A percentile compares a stretch with the other conserved stretches of the same genome.
Conservation (phyloP, 2,329 filamentous ascomycete genomes). For the Botrytis tulipae region DNA sequence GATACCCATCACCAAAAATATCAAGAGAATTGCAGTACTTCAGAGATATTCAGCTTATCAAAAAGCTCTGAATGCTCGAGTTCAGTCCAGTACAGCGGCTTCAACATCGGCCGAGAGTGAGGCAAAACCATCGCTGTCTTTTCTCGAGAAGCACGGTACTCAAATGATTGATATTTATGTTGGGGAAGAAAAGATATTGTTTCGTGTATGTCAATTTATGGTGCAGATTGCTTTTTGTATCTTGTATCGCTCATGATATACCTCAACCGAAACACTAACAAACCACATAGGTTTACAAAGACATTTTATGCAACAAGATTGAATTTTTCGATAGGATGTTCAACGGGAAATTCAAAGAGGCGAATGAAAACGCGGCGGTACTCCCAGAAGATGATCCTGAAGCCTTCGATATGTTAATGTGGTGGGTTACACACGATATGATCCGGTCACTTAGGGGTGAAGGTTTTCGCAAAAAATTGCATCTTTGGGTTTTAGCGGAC, state of each 20-base stretch:
- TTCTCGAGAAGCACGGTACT: neutral
- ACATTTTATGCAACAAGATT: conserved; percentile 21
- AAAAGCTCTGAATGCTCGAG: too few relatives aligned
- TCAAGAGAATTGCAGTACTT: too few relatives aligned
- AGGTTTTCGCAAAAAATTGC: neutral
- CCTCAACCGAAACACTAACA: neutral
- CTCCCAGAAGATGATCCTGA: conserved; percentile 23
- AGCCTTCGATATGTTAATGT: conserved; percentile 21
- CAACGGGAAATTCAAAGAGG: conserved; percentile 19
- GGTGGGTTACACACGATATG: conserved; percentile 17
- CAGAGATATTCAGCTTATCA: neutral
- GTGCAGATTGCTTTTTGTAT: neutral
- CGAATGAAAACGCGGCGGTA: neutral
- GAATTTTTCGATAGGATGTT: conserved; percentile 28
- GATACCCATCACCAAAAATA: too few relatives aligned
- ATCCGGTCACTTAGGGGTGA: neutral
- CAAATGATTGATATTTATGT: conserved; percentile 22
- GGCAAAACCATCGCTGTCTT: neutral
- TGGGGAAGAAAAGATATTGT: conserved; percentile 15
- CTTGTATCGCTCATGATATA: neutral
- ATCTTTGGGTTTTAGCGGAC: conserved; percentile 11
- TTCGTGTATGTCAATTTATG: neutral
- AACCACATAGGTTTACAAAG: conserved; percentile 6
- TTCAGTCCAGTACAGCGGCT: neutral
- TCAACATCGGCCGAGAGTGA: neutral